Conservation (phyloP, 192 early-diverging fungal species). For the Coemansia sp. region DNA sequence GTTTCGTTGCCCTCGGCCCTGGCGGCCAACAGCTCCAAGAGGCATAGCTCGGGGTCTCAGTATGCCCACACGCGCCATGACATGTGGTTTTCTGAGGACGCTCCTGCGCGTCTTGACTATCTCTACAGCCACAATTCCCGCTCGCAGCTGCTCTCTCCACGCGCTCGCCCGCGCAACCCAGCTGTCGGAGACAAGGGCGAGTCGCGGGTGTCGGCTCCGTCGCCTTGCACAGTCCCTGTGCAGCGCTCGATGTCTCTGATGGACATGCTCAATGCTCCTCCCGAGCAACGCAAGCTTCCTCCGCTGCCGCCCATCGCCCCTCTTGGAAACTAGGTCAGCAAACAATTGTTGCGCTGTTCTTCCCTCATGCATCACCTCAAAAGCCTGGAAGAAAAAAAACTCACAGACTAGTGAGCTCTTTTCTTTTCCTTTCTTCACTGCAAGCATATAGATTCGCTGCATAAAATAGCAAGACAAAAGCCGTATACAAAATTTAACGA, state of each 20-base stretch:
- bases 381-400: no score
- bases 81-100: conserved; percentile 39
- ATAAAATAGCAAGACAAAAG: not conserved
- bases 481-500: not conserved
- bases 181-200: not conserved
- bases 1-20: not conserved
- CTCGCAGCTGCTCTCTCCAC: conserved; percentile 15
- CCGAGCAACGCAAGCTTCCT: conserved; percentile 51
- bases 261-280: conserved; percentile 52
- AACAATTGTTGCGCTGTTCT: no score
- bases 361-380: no score
- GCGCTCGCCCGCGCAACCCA: not conserved
- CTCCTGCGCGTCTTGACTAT: conserved; percentile 40
- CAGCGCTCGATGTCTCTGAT: conserved; percentile 50
- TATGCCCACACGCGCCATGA: conserved; percentile 47
- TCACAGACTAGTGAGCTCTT: no score
- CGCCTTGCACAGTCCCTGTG: conserved; percentile 12
- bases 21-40: not conserved
- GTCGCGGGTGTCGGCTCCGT: not conserved
- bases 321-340: not conserved
- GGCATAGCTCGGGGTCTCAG: conserved; percentile 6
- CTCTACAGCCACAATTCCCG: conserved; percentile 23
- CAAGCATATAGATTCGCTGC: not conserved
- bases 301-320: conserved; percentile 34
- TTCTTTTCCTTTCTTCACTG: not conserved